Evolutionary conservation across 164 flowering plant species (phyloP), one percentile per base, ranked within the genome.

Genomic region (Tetrastigma voinierianum): DNA sequence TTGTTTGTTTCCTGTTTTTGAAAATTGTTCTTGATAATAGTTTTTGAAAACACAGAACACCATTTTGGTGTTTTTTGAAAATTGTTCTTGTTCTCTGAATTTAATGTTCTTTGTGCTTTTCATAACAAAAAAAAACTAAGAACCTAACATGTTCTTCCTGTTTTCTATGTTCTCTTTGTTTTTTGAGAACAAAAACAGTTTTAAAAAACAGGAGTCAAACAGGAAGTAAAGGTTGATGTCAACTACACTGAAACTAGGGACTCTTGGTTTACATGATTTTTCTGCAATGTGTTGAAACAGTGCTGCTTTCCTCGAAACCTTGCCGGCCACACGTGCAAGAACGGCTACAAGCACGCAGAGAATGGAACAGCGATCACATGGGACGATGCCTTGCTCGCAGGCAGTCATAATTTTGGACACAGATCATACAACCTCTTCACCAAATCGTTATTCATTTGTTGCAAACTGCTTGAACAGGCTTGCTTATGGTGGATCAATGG

Each of bases 251-350:
- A 32, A 20, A 21, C 24, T 19, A 16, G 19, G 2, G 10, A 10
- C 1, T n/a, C 1, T 57, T 17, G 4, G 23, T 56, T 66, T 55
- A 59, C 59, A 25, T n/a, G n/a, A 54, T 51, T 56, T 58, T 61
- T 51, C 9, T 43, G 10, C 32, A 49, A 32, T 66, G 20, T 25
- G 20, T 25, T 53, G 20, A 46, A 32, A 49, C 84, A 94, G 98
- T 91, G 97, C 68, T 94, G 98, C 82, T 85, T 94, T 72, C 95
- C 98, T 18, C 80, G 87, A 52, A 84, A 82, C 72, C 78, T 90
- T 47, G 62, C 79, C 15, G 83, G 60, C 10, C 97, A 94, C 75
- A 82, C 77, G 9, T 94, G 98, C 86, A 82, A 83, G 76, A 69
- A 78, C 18, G 88, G 95, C 7, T 90, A 86, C 74, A 75, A 57